Evolutionary conservation across 768 basidiomycete genomes (phyloP).

Genomic region (Termitomyces sp.): DNA sequence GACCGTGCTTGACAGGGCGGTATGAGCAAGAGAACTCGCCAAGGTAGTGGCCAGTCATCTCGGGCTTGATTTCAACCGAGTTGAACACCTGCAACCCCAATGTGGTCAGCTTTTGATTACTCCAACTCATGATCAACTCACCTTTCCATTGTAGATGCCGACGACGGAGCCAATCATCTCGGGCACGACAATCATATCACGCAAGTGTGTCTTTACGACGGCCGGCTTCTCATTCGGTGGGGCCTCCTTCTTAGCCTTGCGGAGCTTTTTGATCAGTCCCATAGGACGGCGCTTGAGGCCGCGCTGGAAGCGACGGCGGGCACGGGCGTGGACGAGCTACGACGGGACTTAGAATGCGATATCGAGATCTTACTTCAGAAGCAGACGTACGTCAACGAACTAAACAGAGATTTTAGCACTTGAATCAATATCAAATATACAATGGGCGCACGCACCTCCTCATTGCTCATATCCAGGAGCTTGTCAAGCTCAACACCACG

Average conservation of each 20-base stretch:
- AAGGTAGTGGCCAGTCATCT: conserved; percentile 99
- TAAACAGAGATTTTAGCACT: conserved; percentile 21
- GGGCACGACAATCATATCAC: conserved; percentile 99
- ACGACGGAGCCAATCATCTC: conserved; percentile 99
- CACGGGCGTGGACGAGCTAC: conserved; percentile 97
- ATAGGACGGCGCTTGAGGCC: conserved; percentile 98
- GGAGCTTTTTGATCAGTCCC: conserved; percentile 99
- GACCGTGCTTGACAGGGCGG: conserved; percentile 99
- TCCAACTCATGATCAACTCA: conserved; percentile 20
- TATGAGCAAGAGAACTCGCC: conserved; percentile 97
- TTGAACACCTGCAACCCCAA: conserved; percentile 67
- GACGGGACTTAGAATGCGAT: neutral
- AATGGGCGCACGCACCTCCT: conserved; percentile 65
- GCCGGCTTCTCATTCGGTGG: conserved; percentile 98
- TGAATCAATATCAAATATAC: neutral
- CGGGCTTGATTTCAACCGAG: conserved; percentile 98
- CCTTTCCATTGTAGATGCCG: conserved; percentile 98
- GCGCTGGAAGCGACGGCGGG: conserved; percentile 97
- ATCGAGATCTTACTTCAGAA: neutral
- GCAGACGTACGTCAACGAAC: conserved; percentile 72
- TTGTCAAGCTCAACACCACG: conserved; percentile 98
- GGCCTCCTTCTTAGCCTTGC: conserved; percentile 99
- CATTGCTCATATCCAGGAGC: conserved; percentile 93
- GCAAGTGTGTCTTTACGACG: conserved; percentile 98
- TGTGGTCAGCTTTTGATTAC: neutral